These are phyloP conservation scores for Saturnispora halmiae DNA, from an alignment of 805 yeast genomes.

Conservation along the genomic window DNA sequence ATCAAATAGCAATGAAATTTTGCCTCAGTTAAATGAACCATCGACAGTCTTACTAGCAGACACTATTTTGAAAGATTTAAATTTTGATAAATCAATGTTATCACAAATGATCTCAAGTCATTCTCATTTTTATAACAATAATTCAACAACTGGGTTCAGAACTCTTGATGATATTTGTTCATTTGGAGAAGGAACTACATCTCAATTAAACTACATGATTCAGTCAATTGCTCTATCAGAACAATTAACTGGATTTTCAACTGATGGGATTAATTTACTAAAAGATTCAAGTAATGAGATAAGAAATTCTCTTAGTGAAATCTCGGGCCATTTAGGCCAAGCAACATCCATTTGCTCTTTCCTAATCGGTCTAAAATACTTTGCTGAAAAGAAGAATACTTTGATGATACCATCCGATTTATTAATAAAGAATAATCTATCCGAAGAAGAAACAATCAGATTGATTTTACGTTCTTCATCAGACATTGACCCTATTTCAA, in stretches of 20 bases:
- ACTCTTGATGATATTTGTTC: slow-evolving; percentile 53
- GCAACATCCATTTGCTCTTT: slow-evolving; percentile 62
- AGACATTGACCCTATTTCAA: slow-evolving; percentile 22
- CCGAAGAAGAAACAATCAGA: slow-evolving; percentile 57
- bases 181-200: slow-evolving; percentile 70
- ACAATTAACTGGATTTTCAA: slow-evolving; percentile 42
- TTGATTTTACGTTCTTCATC: slow-evolving; percentile 38
- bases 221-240: slow-evolving; percentile 54
- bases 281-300: slow-evolving; percentile 34
- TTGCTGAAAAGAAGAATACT: slow-evolving; percentile 40
- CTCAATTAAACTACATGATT: slow-evolving; percentile 62
- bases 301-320: slow-evolving; percentile 38
- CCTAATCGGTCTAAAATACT: slow-evolving; percentile 51
- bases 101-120: slow-evolving; percentile 53
- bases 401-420: slow-evolving; percentile 56
- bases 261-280: slow-evolving; percentile 34
- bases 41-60: slow-evolving; percentile 50
- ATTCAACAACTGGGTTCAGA: slow-evolving; percentile 33
- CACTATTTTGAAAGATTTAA: slow-evolving; percentile 39
- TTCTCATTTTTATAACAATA: slow-evolving; percentile 40
- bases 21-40: slow-evolving; percentile 42
- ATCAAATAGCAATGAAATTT: slow-evolving; percentile 20
- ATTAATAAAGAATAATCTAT: slow-evolving; percentile 42
- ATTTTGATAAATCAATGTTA: slow-evolving; percentile 46
- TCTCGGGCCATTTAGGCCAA: slow-evolving; percentile 76